These are phyloP conservation scores for Colletotrichum phormii DNA, from an alignment of 2,329 filamentous ascomycete genomes.

Conservation along the genomic window DNA sequence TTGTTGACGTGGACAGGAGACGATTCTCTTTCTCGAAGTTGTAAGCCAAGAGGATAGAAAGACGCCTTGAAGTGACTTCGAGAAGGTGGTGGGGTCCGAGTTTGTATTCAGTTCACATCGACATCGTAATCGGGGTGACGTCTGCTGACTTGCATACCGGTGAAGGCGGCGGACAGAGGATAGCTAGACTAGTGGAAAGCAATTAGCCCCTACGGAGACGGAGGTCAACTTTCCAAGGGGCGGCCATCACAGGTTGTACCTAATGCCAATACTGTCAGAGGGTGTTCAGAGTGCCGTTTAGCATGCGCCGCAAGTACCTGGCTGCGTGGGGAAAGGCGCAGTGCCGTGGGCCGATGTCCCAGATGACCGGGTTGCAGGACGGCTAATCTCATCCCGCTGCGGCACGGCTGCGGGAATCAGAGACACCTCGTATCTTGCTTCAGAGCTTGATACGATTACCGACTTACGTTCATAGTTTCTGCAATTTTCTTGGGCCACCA, in stretches of 20 bases:
- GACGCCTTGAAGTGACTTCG: not conserved
- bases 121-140: not conserved
- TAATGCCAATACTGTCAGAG: not conserved
- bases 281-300: not conserved
- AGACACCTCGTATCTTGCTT: not conserved
- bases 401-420: not conserved
- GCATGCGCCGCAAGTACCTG: not conserved
- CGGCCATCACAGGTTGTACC: not conserved
- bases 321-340: not conserved
- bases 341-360: not conserved
- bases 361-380: not conserved
- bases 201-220: not conserved
- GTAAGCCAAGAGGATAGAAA: not conserved
- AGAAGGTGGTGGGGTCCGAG: conserved; percentile 1
- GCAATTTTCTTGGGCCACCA: not conserved
- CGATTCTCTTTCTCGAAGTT: not conserved
- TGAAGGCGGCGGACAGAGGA: not conserved
- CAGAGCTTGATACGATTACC: not conserved
- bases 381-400: not conserved
- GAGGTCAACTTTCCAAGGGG: not conserved
- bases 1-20: not conserved
- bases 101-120: not conserved
- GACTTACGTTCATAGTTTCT: not conserved
- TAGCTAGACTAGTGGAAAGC: not conserved
- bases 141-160: conserved; percentile 13